These are phyloP conservation scores for Penicillium glabrum DNA, from an alignment of 2,329 filamentous ascomycete species.

Conservation along the genomic window DNA sequence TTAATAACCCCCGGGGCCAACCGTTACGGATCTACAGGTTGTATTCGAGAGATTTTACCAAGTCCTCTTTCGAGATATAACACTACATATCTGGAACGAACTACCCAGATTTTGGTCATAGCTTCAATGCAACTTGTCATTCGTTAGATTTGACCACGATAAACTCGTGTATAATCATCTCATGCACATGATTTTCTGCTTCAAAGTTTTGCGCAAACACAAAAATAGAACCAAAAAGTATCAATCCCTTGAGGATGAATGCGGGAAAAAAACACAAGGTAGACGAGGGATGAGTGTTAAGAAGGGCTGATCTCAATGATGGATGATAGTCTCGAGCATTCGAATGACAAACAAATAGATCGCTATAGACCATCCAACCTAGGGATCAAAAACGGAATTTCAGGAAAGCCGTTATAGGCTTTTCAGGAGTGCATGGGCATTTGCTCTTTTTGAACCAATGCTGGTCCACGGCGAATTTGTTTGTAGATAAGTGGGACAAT, in stretches of 20 bases:
- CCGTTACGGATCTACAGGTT: too few relatives aligned
- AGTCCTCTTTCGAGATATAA: too few relatives aligned
- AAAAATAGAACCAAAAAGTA: background rate
- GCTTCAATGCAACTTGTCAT: conserved; percentile 20
- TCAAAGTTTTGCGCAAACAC: background rate
- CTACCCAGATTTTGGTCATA: background rate
- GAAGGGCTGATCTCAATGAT: background rate
- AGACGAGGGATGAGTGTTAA: background rate
- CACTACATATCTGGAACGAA: background rate
- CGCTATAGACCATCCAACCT: background rate
- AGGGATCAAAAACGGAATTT: background rate
- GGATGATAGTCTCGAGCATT: background rate
- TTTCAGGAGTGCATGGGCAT: background rate
- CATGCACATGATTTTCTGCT: conserved; percentile 12
- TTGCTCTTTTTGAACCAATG: background rate
- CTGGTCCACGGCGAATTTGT: conserved; percentile 11
- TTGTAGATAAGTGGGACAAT: conserved; percentile 7
- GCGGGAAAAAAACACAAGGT: background rate
- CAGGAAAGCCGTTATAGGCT: background rate
- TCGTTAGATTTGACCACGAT: conserved; percentile 18
- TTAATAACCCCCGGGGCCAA: too few relatives aligned
- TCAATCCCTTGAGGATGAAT: background rate
- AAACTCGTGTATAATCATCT: conserved; percentile 9
- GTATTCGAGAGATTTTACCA: too few relatives aligned
- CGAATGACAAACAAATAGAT: background rate